phyloP scores from a whole-genome alignment of 164 flowering plant genomes.

The Santalum album region DNA sequence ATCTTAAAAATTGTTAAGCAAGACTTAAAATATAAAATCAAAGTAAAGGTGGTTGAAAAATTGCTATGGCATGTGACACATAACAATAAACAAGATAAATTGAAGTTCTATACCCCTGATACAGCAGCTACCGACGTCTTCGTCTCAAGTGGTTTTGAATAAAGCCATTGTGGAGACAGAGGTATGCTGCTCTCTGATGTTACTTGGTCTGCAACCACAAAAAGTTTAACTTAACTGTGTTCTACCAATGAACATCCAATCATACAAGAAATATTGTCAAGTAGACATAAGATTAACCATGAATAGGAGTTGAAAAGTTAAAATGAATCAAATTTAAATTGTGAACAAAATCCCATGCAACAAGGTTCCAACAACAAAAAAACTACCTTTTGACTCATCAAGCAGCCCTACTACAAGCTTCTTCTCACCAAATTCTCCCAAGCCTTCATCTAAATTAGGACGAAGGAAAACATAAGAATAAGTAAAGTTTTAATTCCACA shows the following conservation, averaged over 20 bases:
- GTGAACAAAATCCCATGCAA: background rate
- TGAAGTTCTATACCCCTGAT: no score
- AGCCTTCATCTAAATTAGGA: constrained; percentile 24
- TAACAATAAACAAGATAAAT: no score
- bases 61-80: no score
- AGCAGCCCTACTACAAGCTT: constrained; percentile 32
- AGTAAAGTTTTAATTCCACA: no score
- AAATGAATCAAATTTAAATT: no score
- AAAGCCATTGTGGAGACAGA: constrained; percentile 92
- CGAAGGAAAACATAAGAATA: constrained; percentile 6
- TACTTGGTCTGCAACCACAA: constrained; percentile 49
- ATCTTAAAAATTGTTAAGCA: no score
- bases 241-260: background rate
- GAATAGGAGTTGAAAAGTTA: no score
- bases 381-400: constrained; percentile 65
- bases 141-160: constrained; percentile 64
- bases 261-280: no score
- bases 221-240: no score
- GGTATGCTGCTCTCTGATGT: constrained; percentile 69
- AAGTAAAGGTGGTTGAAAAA: no score
- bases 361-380: background rate
- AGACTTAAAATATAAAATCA: no score
- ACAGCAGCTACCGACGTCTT: constrained; percentile 27
- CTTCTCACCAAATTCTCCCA: constrained; percentile 41
- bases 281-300: no score